A percentile compares a stretch with the other conserved stretches of the same genome.
Conservation (phyloP, 768 basidiomycete genomes). For the Lentinus brumalis region DNA sequence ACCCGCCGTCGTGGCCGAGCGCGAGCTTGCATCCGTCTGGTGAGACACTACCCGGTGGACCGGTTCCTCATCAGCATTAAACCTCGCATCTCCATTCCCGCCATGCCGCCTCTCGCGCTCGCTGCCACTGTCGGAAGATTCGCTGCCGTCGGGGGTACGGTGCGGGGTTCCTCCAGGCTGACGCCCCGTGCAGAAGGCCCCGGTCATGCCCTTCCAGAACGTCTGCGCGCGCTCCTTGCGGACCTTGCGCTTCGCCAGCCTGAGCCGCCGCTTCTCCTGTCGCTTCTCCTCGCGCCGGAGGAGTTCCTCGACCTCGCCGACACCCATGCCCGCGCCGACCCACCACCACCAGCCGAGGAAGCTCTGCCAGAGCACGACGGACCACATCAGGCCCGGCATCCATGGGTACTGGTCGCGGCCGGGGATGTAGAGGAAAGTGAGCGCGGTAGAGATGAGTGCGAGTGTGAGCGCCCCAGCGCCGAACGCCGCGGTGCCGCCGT, state of each 20-base stretch:
- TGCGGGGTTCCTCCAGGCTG: not conserved
- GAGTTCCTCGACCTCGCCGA: conserved; percentile 69
- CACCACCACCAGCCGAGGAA: conserved; percentile 99
- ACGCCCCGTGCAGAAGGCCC: conserved; percentile 39
- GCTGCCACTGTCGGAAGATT: conserved; percentile 16
- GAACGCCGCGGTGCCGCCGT: conserved; percentile 95
- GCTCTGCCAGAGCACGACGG: conserved; percentile 94
- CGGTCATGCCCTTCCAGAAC: conserved; percentile 60
- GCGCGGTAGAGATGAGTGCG: conserved; percentile 79
- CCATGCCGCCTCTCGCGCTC: not conserved
- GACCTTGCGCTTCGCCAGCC: conserved; percentile 48
- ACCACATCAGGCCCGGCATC: conserved; percentile 89
- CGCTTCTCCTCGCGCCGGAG: conserved; percentile 55
- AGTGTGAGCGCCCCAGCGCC: conserved; percentile 81
- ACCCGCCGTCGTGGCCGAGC: conserved; percentile 1
- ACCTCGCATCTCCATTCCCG: not conserved
- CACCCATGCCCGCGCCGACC: conserved; percentile 90
- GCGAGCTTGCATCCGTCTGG: conserved; percentile 5
- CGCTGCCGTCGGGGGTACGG: conserved; percentile 1
- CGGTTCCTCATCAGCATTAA: not conserved
- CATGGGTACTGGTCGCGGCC: conserved; percentile 85
- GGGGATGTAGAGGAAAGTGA: conserved; percentile 88
- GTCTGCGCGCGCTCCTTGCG: conserved; percentile 55
- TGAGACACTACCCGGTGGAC: not conserved
- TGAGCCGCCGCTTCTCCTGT: conserved; percentile 47